Conservation (phyloP, 2,329 filamentous ascomycete species). For the Botryosphaeria agaves region DNA sequence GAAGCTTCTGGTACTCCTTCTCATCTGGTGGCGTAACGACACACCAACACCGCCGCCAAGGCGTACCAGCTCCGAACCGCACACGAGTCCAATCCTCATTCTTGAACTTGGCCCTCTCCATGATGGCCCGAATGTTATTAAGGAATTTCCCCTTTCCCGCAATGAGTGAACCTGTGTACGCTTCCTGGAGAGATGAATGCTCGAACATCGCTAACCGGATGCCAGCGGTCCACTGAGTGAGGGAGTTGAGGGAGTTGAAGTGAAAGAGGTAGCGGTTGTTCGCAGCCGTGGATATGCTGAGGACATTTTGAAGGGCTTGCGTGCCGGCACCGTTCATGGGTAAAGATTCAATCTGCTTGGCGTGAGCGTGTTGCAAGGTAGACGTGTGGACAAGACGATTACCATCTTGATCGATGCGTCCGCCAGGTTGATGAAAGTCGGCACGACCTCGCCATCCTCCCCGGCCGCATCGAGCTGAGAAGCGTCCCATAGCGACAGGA, state of each 20-base stretch:
- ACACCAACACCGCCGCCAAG: conserved; percentile 94
- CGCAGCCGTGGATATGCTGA: conserved; percentile 89
- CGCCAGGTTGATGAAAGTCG: conserved; percentile 90
- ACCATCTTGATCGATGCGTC: conserved; percentile 99
- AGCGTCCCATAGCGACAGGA: conserved; percentile 90
- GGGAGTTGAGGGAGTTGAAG: conserved; percentile 85
- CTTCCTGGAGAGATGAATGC: conserved; percentile 81
- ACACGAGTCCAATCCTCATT: conserved; percentile 91
- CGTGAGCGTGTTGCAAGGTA: not conserved
- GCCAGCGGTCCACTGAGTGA: conserved; percentile 89
- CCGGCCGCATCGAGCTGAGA: conserved; percentile 77
- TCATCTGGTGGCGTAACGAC: conserved; percentile 85
- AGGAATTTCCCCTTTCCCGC: conserved; percentile 80
- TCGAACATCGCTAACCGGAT: conserved; percentile 92
- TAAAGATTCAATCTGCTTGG: conserved; percentile 43
- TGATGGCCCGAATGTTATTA: conserved; percentile 80
- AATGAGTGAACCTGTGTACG: conserved; percentile 89
- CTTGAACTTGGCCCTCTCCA: conserved; percentile 61
- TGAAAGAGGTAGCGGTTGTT: conserved; percentile 91
- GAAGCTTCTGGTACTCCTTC: conserved; percentile 71
- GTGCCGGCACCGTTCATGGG: conserved; percentile 64
- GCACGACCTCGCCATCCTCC: conserved; percentile 67
- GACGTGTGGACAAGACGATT: conserved; percentile 10
- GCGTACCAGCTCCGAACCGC: conserved; percentile 85
- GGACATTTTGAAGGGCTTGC: conserved; percentile 78